These are phyloP conservation scores for Akebia trifoliata DNA, from an alignment of 164 flowering plant species.

Conservation along the genomic window DNA sequence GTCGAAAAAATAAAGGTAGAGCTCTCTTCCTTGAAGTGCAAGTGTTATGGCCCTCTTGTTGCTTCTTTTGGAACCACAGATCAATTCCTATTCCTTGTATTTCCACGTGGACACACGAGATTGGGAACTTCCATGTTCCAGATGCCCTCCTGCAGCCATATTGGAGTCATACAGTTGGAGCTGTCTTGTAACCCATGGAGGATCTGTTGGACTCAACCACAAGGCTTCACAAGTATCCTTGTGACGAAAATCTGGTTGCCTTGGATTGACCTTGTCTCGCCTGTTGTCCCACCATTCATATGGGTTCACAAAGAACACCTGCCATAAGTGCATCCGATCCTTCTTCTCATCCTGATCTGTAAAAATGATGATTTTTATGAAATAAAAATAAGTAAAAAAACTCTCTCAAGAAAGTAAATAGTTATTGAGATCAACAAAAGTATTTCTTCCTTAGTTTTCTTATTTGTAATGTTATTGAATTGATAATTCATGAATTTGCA, in stretches of 20 bases:
- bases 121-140: constrained; percentile 8
- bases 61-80: background rate
- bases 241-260: constrained; percentile 64
- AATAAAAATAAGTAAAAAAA: background rate
- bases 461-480: no score
- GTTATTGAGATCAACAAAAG: no score
- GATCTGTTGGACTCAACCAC: constrained; percentile 54
- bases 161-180: constrained; percentile 53
- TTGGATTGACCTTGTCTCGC: constrained; percentile 34
- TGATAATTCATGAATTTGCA: no score
- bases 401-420: no score
- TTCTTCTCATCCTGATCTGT: constrained; percentile 16
- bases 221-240: constrained; percentile 68
- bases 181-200: constrained; percentile 68
- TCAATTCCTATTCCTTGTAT: constrained; percentile 11
- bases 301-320: constrained; percentile 61
- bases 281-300: constrained; percentile 77
- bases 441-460: no score
- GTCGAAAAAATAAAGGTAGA: no score
- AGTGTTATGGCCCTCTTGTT: background rate
- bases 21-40: no score
- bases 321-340: constrained; percentile 55
- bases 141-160: constrained; percentile 21
- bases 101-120: constrained; percentile 24
- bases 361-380: background rate